phyloP scores from a whole-genome alignment of 1,284 basidiomycete genomes.

The Leccinum subspadiceum region DNA sequence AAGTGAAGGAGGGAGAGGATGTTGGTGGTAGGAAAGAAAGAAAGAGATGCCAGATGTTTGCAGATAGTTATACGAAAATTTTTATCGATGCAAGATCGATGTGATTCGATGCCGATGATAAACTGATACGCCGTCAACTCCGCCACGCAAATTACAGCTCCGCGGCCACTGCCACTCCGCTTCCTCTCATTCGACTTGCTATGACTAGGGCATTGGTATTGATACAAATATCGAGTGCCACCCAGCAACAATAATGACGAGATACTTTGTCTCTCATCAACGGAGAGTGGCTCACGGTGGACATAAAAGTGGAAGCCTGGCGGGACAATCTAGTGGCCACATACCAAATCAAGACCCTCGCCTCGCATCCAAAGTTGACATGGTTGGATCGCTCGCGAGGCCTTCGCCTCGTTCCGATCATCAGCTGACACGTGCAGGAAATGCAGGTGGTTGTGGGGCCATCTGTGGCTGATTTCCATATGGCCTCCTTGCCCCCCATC shows the following conservation, averaged over 20 bases:
- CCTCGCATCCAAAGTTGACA: background rate
- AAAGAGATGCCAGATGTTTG: constrained; percentile 45
- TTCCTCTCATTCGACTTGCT: background rate
- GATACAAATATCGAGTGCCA: constrained; percentile 14
- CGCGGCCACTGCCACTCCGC: constrained; percentile 3
- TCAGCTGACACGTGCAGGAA: constrained; percentile 30
- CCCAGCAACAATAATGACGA: constrained; percentile 7
- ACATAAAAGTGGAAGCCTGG: constrained; percentile 5
- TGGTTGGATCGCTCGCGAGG: constrained; percentile 28
- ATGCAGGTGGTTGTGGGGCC: constrained; percentile 32
- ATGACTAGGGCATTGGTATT: background rate
- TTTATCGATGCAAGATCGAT: constrained; percentile 60
- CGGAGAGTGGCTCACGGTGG: constrained; percentile 8
- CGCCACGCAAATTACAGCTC: constrained; percentile 21
- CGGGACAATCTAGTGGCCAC: constrained; percentile 9
- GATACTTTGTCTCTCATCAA: constrained; percentile 8
- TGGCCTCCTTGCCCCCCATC: constrained; percentile 50
- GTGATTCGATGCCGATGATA: constrained; percentile 44
- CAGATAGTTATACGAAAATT: constrained; percentile 59
- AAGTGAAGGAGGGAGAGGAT: constrained; percentile 40
- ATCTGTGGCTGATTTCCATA: constrained; percentile 29
- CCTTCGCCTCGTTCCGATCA: constrained; percentile 18
- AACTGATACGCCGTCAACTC: constrained; percentile 36
- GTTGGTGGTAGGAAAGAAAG: constrained; percentile 53
- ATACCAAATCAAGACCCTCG: constrained; percentile 10